These are phyloP conservation scores for Cenchrus fungigraminus DNA, from an alignment of 176 grass and related monocot species.

Conservation along the genomic window DNA sequence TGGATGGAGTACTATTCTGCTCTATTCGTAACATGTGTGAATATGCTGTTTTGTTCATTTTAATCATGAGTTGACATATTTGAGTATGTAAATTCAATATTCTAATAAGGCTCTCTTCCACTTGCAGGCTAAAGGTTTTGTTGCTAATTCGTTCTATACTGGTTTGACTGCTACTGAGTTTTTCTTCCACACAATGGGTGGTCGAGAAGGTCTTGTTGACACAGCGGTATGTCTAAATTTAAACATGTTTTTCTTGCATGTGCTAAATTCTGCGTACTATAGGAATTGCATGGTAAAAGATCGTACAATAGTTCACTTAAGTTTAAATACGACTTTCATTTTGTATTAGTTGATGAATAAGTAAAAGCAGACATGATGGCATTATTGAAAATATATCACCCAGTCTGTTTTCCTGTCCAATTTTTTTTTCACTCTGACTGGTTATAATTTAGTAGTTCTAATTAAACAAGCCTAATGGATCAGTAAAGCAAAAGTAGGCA, in stretches of 20 bases:
- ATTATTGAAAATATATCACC: background rate
- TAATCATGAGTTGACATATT: slow-evolving; percentile 21
- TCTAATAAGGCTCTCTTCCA: slow-evolving; percentile 39
- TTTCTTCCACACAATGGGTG: slow-evolving; percentile 99
- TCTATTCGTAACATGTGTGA: background rate
- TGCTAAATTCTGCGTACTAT: slow-evolving; percentile 16
- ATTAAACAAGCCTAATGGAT: background rate
- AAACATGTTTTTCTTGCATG: slow-evolving; percentile 19
- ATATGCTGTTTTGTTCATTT: slow-evolving; percentile 31
- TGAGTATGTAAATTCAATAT: slow-evolving; percentile 3
- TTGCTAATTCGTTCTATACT: slow-evolving; percentile 97
- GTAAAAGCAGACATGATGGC: background rate
- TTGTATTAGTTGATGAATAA: slow-evolving; percentile 6
- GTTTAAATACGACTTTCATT: slow-evolving; percentile 11
- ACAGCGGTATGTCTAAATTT: slow-evolving; percentile 71
- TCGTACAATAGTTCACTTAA: background rate
- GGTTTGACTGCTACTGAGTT: slow-evolving; percentile 96
- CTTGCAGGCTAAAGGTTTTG: slow-evolving; percentile 94
- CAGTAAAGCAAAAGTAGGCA: background rate
- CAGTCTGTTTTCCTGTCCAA: background rate
- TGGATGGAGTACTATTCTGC: background rate
- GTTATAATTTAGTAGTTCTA: slow-evolving; percentile 10
- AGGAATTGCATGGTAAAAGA: slow-evolving; percentile 26
- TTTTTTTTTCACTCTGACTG: background rate
- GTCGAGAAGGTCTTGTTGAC: slow-evolving; percentile 97